These are phyloP conservation scores for Boletus insuetus DNA, from an alignment of 768 basidiomycete genomes.

Conservation along the genomic window DNA sequence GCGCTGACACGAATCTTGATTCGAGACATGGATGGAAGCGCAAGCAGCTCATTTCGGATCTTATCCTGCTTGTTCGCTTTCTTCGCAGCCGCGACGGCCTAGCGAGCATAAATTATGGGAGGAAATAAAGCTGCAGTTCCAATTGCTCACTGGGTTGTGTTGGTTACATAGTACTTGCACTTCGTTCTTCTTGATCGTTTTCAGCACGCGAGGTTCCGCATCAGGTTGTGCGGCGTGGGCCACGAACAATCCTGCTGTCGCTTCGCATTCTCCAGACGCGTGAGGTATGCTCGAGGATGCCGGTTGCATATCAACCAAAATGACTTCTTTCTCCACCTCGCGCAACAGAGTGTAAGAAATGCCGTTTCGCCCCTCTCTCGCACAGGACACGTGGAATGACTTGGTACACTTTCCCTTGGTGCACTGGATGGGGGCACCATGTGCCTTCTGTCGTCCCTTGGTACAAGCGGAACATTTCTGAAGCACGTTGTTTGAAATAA, in stretches of 20 bases:
- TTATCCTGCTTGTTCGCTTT: constrained; percentile 73
- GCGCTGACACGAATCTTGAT: constrained; percentile 84
- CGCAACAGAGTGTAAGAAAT: constrained; percentile 60
- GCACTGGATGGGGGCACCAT: constrained; percentile 88
- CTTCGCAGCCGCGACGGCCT: constrained; percentile 76
- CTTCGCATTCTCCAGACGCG: neutral
- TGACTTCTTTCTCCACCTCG: constrained; percentile 80
- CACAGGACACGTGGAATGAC: constrained; percentile 93
- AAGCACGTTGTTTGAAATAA: neutral
- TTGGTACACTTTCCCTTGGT: constrained; percentile 92
- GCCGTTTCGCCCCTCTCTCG: constrained; percentile 49
- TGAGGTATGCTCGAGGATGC: neutral
- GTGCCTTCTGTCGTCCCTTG: constrained; percentile 61
- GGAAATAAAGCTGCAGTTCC: neutral
- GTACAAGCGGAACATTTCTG: constrained; percentile 91
- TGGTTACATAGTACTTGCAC: constrained; percentile 79
- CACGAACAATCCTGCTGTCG: neutral
- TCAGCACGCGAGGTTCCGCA: constrained; percentile 42
- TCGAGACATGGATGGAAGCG: constrained; percentile 65
- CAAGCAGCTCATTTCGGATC: constrained; percentile 65
- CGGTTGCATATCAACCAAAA: constrained; percentile 48
- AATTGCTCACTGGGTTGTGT: constrained; percentile 81
- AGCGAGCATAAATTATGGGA: neutral
- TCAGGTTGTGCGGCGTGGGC: constrained; percentile 3
- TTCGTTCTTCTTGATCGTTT: constrained; percentile 69